These are phyloP conservation scores for Alternaria triticina DNA, from an alignment of 2,329 filamentous ascomycete species.

Conservation along the genomic window DNA sequence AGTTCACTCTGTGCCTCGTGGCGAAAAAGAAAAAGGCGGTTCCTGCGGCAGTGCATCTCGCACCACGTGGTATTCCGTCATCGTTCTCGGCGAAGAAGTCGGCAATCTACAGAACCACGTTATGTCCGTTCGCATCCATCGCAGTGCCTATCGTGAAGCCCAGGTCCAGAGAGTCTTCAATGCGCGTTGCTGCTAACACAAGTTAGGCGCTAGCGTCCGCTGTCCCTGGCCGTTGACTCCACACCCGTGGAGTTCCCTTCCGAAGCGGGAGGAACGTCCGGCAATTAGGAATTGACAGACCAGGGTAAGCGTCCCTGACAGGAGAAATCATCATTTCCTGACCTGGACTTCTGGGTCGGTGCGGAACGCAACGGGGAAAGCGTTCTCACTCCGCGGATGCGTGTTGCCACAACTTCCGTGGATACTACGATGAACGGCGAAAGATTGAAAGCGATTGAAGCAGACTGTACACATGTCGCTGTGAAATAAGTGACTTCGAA, in stretches of 20 bases:
- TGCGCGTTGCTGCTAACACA: slow-evolving; percentile 6
- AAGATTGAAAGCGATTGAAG: neutral
- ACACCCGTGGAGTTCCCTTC: slow-evolving; percentile 6
- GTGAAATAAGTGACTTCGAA: neutral
- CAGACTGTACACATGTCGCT: no score
- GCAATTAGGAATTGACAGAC: slow-evolving; percentile 4
- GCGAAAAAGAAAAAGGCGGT: neutral
- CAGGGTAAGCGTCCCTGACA: slow-evolving; percentile 7
- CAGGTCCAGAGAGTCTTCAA: slow-evolving; percentile 1
- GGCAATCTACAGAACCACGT: slow-evolving; percentile 9
- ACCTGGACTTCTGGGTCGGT: neutral
- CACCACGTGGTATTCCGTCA: neutral
- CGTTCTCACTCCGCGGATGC: neutral
- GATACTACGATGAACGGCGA: neutral
- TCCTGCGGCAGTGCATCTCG: neutral
- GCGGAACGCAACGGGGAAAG: slow-evolving; percentile 6
- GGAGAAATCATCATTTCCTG: neutral
- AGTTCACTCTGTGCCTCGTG: neutral
- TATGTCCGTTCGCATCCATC: neutral
- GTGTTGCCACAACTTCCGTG: neutral
- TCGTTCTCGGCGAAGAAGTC: neutral
- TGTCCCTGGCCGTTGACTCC: slow-evolving; percentile 12
- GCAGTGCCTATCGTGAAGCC: neutral
- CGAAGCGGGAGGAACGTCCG: slow-evolving; percentile 12
- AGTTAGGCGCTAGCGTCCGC: neutral